Percentiles rank a stretch among this genome's conserved stretches.
phyloP scores from a whole-genome alignment of 306 rosid genomes.

The Aeschynomene evenia region DNA sequence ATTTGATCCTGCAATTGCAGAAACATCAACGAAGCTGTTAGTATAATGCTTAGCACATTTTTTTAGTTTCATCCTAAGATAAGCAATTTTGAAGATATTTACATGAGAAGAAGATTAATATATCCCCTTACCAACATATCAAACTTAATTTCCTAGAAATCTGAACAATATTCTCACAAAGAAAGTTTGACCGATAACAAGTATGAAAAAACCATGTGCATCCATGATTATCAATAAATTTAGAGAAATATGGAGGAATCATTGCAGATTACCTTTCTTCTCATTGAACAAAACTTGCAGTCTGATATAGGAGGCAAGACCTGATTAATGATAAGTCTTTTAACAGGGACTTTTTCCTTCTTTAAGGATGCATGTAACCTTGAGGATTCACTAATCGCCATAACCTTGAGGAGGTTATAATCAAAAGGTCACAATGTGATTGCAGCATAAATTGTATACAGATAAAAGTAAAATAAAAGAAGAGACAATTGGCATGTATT shows the following conservation, averaged over 20 bases:
- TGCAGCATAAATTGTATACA: conserved; percentile 10
- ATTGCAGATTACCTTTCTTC: conserved; percentile 55
- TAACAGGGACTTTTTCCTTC: conserved; percentile 74
- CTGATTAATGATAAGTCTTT: conserved; percentile 75
- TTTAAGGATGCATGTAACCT: conserved; percentile 75
- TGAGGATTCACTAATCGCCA: conserved; percentile 85
- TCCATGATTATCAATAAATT: background rate
- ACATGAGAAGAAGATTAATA: background rate
- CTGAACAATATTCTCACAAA: background rate
- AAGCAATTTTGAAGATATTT: background rate
- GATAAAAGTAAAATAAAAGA: background rate
- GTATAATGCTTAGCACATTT: background rate
- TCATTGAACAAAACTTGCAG: conserved; percentile 88
- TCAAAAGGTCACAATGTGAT: conserved; percentile 28
- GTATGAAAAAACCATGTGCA: background rate
- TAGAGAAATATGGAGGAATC: conserved; percentile 9
- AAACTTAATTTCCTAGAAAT: background rate
- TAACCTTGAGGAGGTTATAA: conserved; percentile 48
- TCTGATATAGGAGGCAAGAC: conserved; percentile 68
- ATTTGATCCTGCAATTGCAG: conserved; percentile 59
- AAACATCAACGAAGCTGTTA: conserved; percentile 16
- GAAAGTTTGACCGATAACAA: background rate
- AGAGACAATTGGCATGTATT: background rate
- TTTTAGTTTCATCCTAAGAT: background rate
- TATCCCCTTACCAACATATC: background rate